Base-by-base conservation (phyloP, 2,329 filamentous ascomycete genomes). In the Fusarium nisikadoi region DNA sequence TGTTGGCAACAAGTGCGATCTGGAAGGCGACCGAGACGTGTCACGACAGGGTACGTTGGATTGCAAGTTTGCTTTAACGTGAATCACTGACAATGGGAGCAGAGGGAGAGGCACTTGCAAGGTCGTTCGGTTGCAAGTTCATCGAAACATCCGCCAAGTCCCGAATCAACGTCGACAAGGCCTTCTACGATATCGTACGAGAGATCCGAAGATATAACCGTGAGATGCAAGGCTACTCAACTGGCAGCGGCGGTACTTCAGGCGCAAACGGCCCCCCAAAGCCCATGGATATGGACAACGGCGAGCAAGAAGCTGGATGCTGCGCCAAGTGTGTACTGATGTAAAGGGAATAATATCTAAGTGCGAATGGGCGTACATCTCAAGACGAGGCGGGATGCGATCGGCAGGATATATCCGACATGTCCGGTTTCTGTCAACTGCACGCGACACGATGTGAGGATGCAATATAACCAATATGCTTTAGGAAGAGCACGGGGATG, bases 101-200 rank as follows among this genome's bases (percentile, higher is more conserved):
- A 98, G 95, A 98, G 91, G 95, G 95, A 78, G 92, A 96, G 84
- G 89, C 91, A 67, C 87, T 98, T 75, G 95, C 95, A 72, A 90
- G 89, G 77, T 91, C 92, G 73, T 98, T 99, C 83, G 92, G 91
- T 80, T 99, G 96, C 92, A 97, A 96, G 81, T 99, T 98, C 86
- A 97, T 98, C 85, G 96, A 99, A 87, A 98, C 96, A 17, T 99
- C 96, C 45, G 96, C 96, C 75, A 99, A 98, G 86, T 97, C 95
- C 71, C 92, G 95, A 82, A 97, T 96, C 86, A 98, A 98, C 81
- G 96, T 99, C 79, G 96, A 99, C 84, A 95, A 97, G 84, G 94
- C 95, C 61, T 99, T 99, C 86, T 98, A 95, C 88, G 95, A 98
- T 81, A 95, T 98, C 77, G 96, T 99, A 65, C 93, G 96, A 81